Evolutionary conservation across 805 yeast species (phyloP).

Genomic region (Ogataea ganodermae): DNA sequence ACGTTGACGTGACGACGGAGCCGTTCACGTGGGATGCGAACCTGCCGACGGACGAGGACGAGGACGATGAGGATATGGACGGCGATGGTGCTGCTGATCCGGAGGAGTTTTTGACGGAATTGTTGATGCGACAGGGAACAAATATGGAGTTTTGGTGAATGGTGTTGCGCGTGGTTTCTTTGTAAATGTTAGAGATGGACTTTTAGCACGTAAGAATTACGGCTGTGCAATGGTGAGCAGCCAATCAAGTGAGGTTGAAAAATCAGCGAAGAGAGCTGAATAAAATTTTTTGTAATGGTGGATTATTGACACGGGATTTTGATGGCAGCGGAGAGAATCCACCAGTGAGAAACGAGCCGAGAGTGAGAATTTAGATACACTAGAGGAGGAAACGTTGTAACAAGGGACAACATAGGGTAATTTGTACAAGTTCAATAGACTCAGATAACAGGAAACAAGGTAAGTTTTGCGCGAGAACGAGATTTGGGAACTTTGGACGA

Average conservation of each 20-base stretch:
- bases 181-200: conserved; percentile 11
- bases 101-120: conserved; percentile 20
- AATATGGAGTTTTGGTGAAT: conserved; percentile 13
- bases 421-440: neutral
- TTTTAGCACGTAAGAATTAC: no score
- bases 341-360: conserved; percentile 7
- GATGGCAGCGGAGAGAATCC: conserved; percentile 1
- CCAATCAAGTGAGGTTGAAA: conserved; percentile 23
- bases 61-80: conserved; percentile 22
- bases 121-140: conserved; percentile 19
- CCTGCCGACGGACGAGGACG: conserved; percentile 19
- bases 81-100: conserved; percentile 18
- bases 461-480: conserved; percentile 2
- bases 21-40: conserved; percentile 21
- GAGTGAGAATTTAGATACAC: neutral
- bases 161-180: conserved; percentile 6
- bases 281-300: neutral
- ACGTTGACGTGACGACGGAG: conserved; percentile 13
- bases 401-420: neutral
- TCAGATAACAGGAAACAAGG: neutral
- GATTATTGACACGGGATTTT: neutral
- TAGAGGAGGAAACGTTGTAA: neutral
- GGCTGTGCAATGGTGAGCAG: no score
- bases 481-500: no score
- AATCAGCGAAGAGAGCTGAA: conserved; percentile 11